phyloP scores from a whole-genome alignment of 371 early-diverging fungal genomes.

The Syncephalastrum sp. region DNA sequence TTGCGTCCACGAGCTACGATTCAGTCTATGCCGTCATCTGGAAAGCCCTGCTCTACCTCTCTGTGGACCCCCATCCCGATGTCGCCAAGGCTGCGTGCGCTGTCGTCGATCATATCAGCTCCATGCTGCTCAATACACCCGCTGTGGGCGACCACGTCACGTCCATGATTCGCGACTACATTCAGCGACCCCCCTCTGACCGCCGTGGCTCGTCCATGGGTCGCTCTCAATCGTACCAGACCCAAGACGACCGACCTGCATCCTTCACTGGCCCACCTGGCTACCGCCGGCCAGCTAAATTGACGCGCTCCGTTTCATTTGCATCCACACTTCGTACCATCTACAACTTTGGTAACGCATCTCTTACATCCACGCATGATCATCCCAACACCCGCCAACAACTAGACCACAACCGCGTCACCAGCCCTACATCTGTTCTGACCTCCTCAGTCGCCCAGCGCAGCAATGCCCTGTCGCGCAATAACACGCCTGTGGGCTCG shows the following conservation, averaged over 20 bases:
- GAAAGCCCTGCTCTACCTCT: slow-evolving; percentile 76
- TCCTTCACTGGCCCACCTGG: slow-evolving; percentile 8
- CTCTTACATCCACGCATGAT: slow-evolving; percentile 14
- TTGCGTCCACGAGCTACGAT: slow-evolving; percentile 44
- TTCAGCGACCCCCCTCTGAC: slow-evolving; percentile 17
- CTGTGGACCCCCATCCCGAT: slow-evolving; percentile 76
- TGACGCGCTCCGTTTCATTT: slow-evolving; percentile 49
- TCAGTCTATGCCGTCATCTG: slow-evolving; percentile 68
- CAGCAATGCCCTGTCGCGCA: slow-evolving; percentile 8
- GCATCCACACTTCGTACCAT: slow-evolving; percentile 50
- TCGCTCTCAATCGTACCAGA: slow-evolving; percentile 26
- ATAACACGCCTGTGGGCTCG: slow-evolving; percentile 6
- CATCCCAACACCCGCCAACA: slow-evolving; percentile 19
- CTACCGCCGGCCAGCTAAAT: slow-evolving; percentile 30
- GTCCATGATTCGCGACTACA: slow-evolving; percentile 30
- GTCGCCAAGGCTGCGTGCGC: slow-evolving; percentile 63
- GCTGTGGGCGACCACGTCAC: slow-evolving; percentile 41
- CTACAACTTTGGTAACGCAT: slow-evolving; percentile 43
- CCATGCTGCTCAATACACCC: slow-evolving; percentile 41
- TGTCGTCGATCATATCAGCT: slow-evolving; percentile 76
- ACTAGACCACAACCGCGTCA: slow-evolving; percentile 5
- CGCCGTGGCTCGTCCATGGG: slow-evolving; percentile 10
- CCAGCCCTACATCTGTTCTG: background rate
- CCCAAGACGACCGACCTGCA: slow-evolving; percentile 15
- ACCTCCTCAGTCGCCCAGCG: slow-evolving; percentile 4